Evolutionary conservation across 495 filamentous ascomycete genomes (phyloP).

Genomic region (Corynascus novoguineensis): DNA sequence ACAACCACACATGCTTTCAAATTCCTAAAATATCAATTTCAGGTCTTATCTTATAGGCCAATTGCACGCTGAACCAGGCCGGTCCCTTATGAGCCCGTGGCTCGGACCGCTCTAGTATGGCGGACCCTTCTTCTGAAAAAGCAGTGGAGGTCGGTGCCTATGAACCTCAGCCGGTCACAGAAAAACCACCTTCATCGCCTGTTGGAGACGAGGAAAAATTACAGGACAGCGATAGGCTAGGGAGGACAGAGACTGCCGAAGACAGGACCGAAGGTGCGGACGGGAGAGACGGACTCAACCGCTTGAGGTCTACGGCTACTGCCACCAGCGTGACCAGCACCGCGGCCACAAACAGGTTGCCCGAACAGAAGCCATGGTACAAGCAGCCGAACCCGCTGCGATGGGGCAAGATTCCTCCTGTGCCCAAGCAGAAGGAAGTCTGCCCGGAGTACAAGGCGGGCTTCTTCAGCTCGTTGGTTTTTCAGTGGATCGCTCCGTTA

Average conservation of each 20-base stretch:
- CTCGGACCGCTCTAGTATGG: background rate
- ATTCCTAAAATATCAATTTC: background rate
- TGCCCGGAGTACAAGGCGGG: conserved; percentile 55
- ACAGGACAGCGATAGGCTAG: conserved; percentile 7
- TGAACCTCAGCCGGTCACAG: conserved; percentile 3
- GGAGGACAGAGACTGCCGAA: background rate
- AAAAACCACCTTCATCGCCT: conserved; percentile 10
- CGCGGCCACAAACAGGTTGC: conserved; percentile 25
- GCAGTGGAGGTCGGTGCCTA: conserved; percentile 1
- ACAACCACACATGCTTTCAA: background rate
- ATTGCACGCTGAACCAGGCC: background rate
- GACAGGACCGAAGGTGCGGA: conserved; percentile 14
- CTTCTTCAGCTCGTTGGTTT: conserved; percentile 56
- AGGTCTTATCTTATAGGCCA: background rate
- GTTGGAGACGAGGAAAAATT: conserved; percentile 12
- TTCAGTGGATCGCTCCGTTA: conserved; percentile 63
- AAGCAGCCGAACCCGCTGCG: conserved; percentile 57
- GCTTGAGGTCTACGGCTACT: conserved; percentile 41
- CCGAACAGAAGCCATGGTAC: conserved; percentile 52
- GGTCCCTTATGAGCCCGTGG: background rate
- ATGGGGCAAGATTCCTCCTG: conserved; percentile 53
- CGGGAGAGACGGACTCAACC: conserved; percentile 33
- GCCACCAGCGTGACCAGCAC: conserved; percentile 37
- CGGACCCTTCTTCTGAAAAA: conserved; percentile 6
- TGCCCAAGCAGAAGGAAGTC: conserved; percentile 51